Percentiles rank a stretch among this genome's conserved stretches.
phyloP scores from a whole-genome alignment of 805 yeast genomes.

The Hanseniaspora jakobsenii region DNA sequence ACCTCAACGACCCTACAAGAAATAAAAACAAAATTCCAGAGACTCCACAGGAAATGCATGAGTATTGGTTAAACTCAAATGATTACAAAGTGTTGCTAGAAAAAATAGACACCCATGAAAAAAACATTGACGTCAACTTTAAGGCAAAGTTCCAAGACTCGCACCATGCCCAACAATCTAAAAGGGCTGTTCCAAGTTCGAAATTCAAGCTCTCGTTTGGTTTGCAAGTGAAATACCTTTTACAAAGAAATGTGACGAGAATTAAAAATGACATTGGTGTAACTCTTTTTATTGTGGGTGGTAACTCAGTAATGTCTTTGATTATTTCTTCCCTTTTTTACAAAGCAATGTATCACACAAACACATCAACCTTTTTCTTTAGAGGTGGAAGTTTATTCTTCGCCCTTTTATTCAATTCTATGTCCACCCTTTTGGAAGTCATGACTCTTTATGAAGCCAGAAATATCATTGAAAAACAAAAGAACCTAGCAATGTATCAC shows the following conservation, averaged over 20 bases:
- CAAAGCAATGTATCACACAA: slow-evolving; percentile 30
- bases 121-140: slow-evolving; percentile 21
- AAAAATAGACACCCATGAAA: slow-evolving; percentile 36
- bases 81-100: slow-evolving; percentile 32
- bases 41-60: slow-evolving; percentile 50
- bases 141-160: slow-evolving; percentile 27
- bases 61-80: slow-evolving; percentile 43
- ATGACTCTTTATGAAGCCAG: slow-evolving; percentile 43
- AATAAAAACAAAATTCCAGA: slow-evolving; percentile 39
- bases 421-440: slow-evolving; percentile 48
- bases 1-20: too few species aligned
- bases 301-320: slow-evolving; percentile 43
- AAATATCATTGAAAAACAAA: slow-evolving; percentile 48
- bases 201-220: slow-evolving; percentile 41
- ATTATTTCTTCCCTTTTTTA: slow-evolving; percentile 48
- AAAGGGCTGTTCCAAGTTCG: slow-evolving; percentile 36
- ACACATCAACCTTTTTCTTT: slow-evolving; percentile 39
- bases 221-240: slow-evolving; percentile 40
- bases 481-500: slow-evolving; percentile 43
- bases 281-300: slow-evolving; percentile 32
- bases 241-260: slow-evolving; percentile 39
- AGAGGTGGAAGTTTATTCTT: slow-evolving; percentile 59
- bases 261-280: slow-evolving; percentile 40
- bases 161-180: slow-evolving; percentile 43
- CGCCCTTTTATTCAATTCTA: slow-evolving; percentile 51